Percentiles rank a stretch among this genome's conserved stretches.
Evolutionary conservation across 2,329 filamentous ascomycete species (phyloP).

Genomic region (Talaromyces sp.): DNA sequence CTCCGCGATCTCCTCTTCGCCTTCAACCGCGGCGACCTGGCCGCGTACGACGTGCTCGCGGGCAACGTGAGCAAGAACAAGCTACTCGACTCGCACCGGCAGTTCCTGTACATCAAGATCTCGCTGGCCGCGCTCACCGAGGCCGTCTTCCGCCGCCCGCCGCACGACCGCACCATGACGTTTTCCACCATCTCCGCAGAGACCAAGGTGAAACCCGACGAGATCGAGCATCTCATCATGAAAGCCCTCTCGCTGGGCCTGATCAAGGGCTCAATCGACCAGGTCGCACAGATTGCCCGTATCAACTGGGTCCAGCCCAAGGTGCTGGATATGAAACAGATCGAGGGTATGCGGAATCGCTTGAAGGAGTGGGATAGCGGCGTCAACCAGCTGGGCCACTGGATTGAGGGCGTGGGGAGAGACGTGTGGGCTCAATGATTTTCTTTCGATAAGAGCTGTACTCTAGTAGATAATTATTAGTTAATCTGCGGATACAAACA

Average conservation of each 20-base stretch:
- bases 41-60: slow-evolving; percentile 76
- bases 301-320: slow-evolving; percentile 99
- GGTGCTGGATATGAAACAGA: slow-evolving; percentile 92
- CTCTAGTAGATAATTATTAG: background rate
- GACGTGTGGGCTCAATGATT: slow-evolving; percentile 83
- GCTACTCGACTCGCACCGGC: slow-evolving; percentile 71
- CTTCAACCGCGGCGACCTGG: slow-evolving; percentile 92
- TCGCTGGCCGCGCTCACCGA: slow-evolving; percentile 94
- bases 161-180: slow-evolving; percentile 90
- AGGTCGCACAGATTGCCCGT: slow-evolving; percentile 87
- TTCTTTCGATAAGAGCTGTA: background rate
- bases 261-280: slow-evolving; percentile 87
- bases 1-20: slow-evolving; percentile 92
- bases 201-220: slow-evolving; percentile 82
- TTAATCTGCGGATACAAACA: background rate
- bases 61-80: slow-evolving; percentile 75
- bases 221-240: slow-evolving; percentile 98
- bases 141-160: slow-evolving; percentile 89
- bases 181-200: slow-evolving; percentile 84
- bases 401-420: slow-evolving; percentile 90
- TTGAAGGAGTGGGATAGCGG: slow-evolving; percentile 93
- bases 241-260: slow-evolving; percentile 94
- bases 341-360: slow-evolving; percentile 81
- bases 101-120: slow-evolving; percentile 93
- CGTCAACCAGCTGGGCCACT: slow-evolving; percentile 92